These are phyloP conservation scores for Clonostachys rhizophaga DNA, from an alignment of 2,329 filamentous ascomycete species.

Conservation along the genomic window DNA sequence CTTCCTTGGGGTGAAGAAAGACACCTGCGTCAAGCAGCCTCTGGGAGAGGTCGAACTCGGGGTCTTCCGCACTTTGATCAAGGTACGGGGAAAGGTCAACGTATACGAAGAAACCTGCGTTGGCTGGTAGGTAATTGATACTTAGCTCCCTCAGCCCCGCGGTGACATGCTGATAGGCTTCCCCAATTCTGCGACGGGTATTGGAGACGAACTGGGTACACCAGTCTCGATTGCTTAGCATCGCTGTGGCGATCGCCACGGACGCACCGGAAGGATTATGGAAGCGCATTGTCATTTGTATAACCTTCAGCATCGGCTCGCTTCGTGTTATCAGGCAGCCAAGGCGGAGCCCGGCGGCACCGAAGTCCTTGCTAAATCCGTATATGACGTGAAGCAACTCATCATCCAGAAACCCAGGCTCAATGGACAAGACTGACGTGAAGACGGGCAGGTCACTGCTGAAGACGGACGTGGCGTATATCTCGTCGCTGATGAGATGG, in stretches of 20 bases:
- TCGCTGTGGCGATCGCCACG: conserved; percentile 31
- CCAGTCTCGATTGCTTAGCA: conserved; percentile 41
- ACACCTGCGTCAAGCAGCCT: conserved; percentile 39
- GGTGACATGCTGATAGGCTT: conserved; percentile 31
- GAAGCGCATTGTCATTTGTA: conserved; percentile 36
- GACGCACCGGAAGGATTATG: conserved; percentile 39
- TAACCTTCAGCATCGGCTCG: conserved; percentile 18
- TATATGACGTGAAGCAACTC: conserved; percentile 44
- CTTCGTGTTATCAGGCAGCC: conserved; percentile 39
- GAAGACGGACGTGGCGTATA: conserved; percentile 50
- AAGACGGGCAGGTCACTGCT: conserved; percentile 28
- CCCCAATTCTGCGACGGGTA: conserved; percentile 30
- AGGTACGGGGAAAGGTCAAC: conserved; percentile 42
- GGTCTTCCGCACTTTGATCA: conserved; percentile 18
- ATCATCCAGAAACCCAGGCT: conserved; percentile 36
- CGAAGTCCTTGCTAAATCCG: conserved; percentile 44
- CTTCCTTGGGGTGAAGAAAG: conserved; percentile 42
- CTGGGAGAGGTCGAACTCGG: conserved; percentile 37
- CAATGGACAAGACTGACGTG: conserved; percentile 42
- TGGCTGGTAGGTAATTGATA: conserved; percentile 40
- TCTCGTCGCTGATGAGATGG: conserved; percentile 54
- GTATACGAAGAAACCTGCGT: conserved; percentile 55
- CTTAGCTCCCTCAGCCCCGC: conserved; percentile 27
- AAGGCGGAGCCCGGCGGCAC: conserved; percentile 44
- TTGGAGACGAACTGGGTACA: conserved; percentile 33